Conservation (phyloP, 2,329 filamentous ascomycete genomes). For the Chalara sp. region DNA sequence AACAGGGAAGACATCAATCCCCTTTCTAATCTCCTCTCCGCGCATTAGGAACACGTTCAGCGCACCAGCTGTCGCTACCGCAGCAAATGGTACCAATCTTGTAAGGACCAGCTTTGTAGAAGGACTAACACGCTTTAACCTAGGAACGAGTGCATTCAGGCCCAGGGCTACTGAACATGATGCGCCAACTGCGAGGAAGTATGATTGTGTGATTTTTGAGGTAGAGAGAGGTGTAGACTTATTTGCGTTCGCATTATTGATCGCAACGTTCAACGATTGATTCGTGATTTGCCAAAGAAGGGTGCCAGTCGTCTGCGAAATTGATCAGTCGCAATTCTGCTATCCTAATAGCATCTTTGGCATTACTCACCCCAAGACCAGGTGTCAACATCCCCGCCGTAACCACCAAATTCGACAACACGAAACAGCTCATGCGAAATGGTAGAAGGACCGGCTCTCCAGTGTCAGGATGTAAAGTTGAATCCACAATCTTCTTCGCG, state of each 20-base stretch:
- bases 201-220: conserved; percentile 78
- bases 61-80: conserved; percentile 83
- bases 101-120: conserved; percentile 69
- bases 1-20: conserved; percentile 88
- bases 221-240: conserved; percentile 86
- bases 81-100: conserved; percentile 92
- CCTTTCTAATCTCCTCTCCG: conserved; percentile 85
- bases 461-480: conserved; percentile 92
- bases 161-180: conserved; percentile 92
- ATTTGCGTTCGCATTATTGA: conserved; percentile 97
- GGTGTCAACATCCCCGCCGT: conserved; percentile 97
- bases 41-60: conserved; percentile 98
- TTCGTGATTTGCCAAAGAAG: conserved; percentile 93
- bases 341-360: conserved; percentile 4
- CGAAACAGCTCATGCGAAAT: conserved; percentile 96
- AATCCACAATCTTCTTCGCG: conserved; percentile 96
- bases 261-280: conserved; percentile 95
- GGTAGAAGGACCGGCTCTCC: conserved; percentile 87
- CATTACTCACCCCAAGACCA: conserved; percentile 56
- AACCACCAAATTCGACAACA: conserved; percentile 87
- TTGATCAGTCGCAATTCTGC: neutral
- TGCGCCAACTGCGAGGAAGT: conserved; percentile 83
- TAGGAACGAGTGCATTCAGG: conserved; percentile 82
- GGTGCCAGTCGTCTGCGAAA: conserved; percentile 64
- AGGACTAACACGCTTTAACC: conserved; percentile 69